Evolutionary conservation across 495 filamentous ascomycete genomes (phyloP).

Genomic region (Penicillium paradoxum): DNA sequence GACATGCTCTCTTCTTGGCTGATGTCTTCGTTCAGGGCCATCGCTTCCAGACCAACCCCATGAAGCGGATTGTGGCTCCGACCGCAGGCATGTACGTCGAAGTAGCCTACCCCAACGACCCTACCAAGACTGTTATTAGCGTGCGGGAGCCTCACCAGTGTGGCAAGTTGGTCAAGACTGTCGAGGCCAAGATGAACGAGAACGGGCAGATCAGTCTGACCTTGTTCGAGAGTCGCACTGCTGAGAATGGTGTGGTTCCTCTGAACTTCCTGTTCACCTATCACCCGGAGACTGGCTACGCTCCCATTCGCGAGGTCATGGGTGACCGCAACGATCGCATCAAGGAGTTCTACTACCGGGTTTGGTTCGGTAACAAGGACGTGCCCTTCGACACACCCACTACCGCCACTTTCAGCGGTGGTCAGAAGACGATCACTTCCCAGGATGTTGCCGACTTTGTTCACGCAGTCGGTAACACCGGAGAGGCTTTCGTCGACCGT

Average conservation of each 20-base stretch:
- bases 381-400: conserved; percentile 80
- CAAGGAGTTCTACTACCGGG: conserved; percentile 95
- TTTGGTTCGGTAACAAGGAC: conserved; percentile 85
- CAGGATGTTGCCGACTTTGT: conserved; percentile 97
- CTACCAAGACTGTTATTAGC: conserved; percentile 70
- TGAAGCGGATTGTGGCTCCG: conserved; percentile 84
- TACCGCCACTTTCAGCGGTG: conserved; percentile 83
- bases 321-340: conserved; percentile 88
- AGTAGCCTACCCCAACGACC: conserved; percentile 71
- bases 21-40: conserved; percentile 93
- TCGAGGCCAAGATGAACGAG: conserved; percentile 72
- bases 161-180: conserved; percentile 70
- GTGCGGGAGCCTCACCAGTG: conserved; percentile 64
- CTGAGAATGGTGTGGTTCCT: conserved; percentile 68
- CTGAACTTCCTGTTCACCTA: conserved; percentile 85
- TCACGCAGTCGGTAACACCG: conserved; percentile 95
- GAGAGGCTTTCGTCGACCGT: conserved; percentile 96
- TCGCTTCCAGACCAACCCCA: conserved; percentile 94
- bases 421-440: conserved; percentile 74
- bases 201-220: conserved; percentile 77
- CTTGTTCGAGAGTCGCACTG: conserved; percentile 86
- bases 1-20: conserved; percentile 94
- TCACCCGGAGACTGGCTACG: conserved; percentile 88
- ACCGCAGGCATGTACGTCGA: conserved; percentile 83
- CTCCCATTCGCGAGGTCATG: conserved; percentile 94